Conservation (phyloP, 2,329 filamentous ascomycete genomes). For the Hypomyces perniciosus region DNA sequence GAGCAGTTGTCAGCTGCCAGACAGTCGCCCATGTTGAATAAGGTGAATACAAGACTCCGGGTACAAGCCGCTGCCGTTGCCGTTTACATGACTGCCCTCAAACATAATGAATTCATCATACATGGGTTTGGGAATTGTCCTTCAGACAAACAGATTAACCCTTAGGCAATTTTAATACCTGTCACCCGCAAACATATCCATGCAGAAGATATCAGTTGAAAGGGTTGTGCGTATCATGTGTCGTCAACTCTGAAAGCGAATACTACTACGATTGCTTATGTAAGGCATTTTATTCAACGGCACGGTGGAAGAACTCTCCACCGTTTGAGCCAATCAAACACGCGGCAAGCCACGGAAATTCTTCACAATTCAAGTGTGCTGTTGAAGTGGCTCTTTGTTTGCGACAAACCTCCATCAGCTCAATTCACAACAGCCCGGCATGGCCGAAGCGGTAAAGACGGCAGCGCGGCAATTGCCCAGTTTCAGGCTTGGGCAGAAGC, state of each 20-base stretch:
- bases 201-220: no score
- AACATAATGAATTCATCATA: background rate
- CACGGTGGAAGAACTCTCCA: constrained; percentile 23
- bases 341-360: constrained; percentile 19
- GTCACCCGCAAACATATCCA: no score
- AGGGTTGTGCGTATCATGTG: background rate
- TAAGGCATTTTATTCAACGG: constrained; percentile 9
- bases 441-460: constrained; percentile 35
- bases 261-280: background rate
- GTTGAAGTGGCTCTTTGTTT: constrained; percentile 4
- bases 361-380: constrained; percentile 17
- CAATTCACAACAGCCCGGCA: constrained; percentile 19
- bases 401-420: background rate
- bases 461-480: constrained; percentile 34
- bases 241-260: background rate
- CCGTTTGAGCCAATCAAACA: constrained; percentile 20
- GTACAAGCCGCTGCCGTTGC: no score
- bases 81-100: background rate
- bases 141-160: background rate
- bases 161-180: background rate
- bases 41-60: no score
- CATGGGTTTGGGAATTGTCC: background rate
- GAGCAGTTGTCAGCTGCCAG: background rate
- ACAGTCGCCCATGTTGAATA: constrained; percentile 1
- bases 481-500: constrained; percentile 47